Base-by-base conservation (phyloP, 2,329 filamentous ascomycete species). In the Waltergamsia citrina region DNA sequence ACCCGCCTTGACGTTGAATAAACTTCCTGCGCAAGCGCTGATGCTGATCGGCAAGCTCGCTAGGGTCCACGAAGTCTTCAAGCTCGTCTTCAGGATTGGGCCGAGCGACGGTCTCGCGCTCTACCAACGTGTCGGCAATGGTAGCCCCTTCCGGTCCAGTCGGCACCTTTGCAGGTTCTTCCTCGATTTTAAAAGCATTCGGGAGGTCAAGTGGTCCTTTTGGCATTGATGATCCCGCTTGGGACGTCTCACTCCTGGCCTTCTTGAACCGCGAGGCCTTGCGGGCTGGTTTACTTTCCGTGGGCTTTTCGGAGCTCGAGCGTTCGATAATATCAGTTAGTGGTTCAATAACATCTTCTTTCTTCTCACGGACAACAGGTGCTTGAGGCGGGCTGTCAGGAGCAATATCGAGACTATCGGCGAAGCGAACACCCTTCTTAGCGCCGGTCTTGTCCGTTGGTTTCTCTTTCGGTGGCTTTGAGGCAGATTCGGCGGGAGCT, bases 1-100 rank as follows among this genome's bases (percentile, higher is more conserved):
- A 94, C 4, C 87, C 87, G 33, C 87, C 87, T 46, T 92, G 77
- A 45, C 78, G 73, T 44, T 86, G 77, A 35, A 95, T 87, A 57
- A 93, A 79, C 48, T 74, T 75, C 52, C 88, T 94, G 15, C 90
- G 81, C 54, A 85, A 68, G 29, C 75, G 78, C 53, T 94, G 82
- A 55, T 94, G 94, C 50, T 93, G 84, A 24, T 76, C 74, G 7
- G 84, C 80, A 11, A 94, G 78, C 53, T 94, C 82, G 41, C 84
- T 78, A 34, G 82, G 72, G 33, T 90, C 65, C 20, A 88, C 62
- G n/a, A 48, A 43, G 15, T 76, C 67, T 43, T 84, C 79, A 43
- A 83, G 74, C 0, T 24, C 34, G n/a, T 34, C 32, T 4, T 21
- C 21, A 23, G 25, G 12, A 3, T 7, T 18, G 21, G 29, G 21